Base-by-base conservation (phyloP, 169 alveolate genomes). In the Cryptosporidium ryanae region DNA sequence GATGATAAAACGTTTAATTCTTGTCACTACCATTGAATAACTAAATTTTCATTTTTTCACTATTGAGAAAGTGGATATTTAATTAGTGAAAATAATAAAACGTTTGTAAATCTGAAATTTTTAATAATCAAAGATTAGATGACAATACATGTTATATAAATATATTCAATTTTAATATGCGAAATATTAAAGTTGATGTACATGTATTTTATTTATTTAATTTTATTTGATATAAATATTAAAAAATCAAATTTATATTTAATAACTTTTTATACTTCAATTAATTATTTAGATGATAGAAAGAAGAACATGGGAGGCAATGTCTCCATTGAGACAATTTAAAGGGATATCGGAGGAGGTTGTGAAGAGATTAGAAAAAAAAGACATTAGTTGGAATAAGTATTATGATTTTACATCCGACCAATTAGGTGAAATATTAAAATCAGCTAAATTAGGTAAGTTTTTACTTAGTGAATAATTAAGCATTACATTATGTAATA, bases 321-420 rank as follows among this genome's bases (percentile, higher is more conserved):
- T 96, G 99, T 94, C 99, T 1, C 99, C 99, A 1, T 92, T 98
- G 91, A 94, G 99, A 82, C 99, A 99, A 93, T 98, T 98, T 95
- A 97, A 97, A 71, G 95, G 94, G 2, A 82, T 96, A 44, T 92
- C 96, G n/a, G 98, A 97, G 82, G 99, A 97, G 55, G 84, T 98
- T 54, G 84, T 98, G 71, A 87, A 97, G 70, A 96, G 96, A 90
- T 91, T 98, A 43, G 99, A 99, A 91, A 95, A 95, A 90, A 97
- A 98, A 84, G 99, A 98, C 89, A 91, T 98, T 65, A 93, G 97
- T 1, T 98, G 98, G 98, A 96, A 97, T 83, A 96, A 97, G 82
- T 98, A 96, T 91, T 95, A 97, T 83, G 97, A 96, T 64, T 94
- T 98, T 96, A 93, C 97, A 49, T 87, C 94, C 8, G 92, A 95